phyloP scores from a whole-genome alignment of 2,329 filamentous ascomycete species.

The Colletotrichum caudatum region DNA sequence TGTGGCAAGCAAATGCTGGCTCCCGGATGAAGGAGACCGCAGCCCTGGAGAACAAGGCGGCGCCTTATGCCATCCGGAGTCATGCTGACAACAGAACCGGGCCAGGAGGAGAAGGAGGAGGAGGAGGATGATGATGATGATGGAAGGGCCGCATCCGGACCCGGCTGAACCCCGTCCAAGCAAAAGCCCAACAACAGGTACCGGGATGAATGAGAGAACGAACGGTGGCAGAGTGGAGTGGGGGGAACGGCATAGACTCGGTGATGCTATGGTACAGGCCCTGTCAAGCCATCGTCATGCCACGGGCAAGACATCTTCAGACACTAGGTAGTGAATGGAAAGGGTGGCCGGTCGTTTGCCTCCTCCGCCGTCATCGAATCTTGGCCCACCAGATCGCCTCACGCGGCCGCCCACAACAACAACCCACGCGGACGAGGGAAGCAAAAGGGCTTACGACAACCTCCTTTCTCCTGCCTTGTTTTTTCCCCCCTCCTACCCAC shows the following conservation, averaged over 20 bases:
- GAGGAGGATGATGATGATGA: background rate
- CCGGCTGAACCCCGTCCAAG: background rate
- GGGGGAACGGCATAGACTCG: slow-evolving; percentile 11
- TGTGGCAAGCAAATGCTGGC: slow-evolving; percentile 21
- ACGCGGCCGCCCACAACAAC: slow-evolving; percentile 27
- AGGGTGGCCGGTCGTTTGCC: slow-evolving; percentile 10
- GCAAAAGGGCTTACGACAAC: background rate
- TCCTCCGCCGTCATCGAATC: slow-evolving; percentile 17
- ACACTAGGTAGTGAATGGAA: slow-evolving; percentile 2
- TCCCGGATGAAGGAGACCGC: background rate
- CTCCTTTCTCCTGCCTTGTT: background rate
- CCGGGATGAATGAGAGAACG: slow-evolving; percentile 4
- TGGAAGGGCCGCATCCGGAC: slow-evolving; percentile 14
- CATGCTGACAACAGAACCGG: slow-evolving; percentile 15
- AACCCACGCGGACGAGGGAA: slow-evolving; percentile 18
- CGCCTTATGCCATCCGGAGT: slow-evolving; percentile 27
- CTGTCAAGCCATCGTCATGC: slow-evolving; percentile 24
- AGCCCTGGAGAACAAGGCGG: slow-evolving; percentile 1
- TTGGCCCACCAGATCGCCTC: slow-evolving; percentile 12
- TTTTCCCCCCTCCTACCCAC: background rate
- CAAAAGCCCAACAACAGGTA: slow-evolving; percentile 4
- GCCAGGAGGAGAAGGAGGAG: no score
- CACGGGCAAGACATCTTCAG: slow-evolving; percentile 17
- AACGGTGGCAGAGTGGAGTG: background rate
- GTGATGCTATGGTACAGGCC: slow-evolving; percentile 33